phyloP scores from a whole-genome alignment of 2,329 filamentous ascomycete species.

The Aureobasidium sp. region DNA sequence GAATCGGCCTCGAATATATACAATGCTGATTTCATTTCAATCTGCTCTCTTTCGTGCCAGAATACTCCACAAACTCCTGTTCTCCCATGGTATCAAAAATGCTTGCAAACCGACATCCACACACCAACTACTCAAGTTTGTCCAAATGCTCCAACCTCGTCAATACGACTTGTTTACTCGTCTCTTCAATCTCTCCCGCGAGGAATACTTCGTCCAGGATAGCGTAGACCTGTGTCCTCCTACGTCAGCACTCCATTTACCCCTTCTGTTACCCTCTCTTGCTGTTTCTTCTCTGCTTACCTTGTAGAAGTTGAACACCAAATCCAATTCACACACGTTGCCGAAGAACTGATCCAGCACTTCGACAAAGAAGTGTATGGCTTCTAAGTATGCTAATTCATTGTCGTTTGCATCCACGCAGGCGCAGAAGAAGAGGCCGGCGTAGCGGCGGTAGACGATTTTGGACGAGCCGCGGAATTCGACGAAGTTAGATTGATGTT shows the following conservation, averaged over 20 bases:
- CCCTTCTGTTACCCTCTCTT: too few relatives aligned
- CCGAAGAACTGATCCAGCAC: conserved; percentile 98
- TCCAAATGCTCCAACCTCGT: conserved; percentile 92
- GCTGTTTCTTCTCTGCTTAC: conserved; percentile 5
- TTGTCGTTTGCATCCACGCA: conserved; percentile 99
- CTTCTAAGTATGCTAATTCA: conserved; percentile 91
- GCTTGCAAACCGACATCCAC: neutral
- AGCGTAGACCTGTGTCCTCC: conserved; percentile 68
- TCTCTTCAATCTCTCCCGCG: conserved; percentile 97
- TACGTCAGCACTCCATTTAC: conserved; percentile 21
- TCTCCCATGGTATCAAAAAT: conserved; percentile 5
- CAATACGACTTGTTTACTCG: conserved; percentile 94
- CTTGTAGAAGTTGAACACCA: conserved; percentile 68
- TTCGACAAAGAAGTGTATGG: conserved; percentile 99
- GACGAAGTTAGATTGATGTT: conserved; percentile 99
- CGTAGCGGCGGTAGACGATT: conserved; percentile 95
- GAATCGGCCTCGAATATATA: neutral
- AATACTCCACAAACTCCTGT: neutral
- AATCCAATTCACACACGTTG: conserved; percentile 95
- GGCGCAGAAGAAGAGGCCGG: conserved; percentile 97
- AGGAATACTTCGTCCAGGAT: conserved; percentile 98
- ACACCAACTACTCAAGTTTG: conserved; percentile 64
- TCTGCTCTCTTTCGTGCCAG: neutral
- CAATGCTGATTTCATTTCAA: neutral
- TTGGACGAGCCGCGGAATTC: conserved; percentile 82